Percentiles rank a stretch among this genome's conserved stretches.
phyloP scores from a whole-genome alignment of 75 land plant genomes.

The Ceratopteris richardii region DNA sequence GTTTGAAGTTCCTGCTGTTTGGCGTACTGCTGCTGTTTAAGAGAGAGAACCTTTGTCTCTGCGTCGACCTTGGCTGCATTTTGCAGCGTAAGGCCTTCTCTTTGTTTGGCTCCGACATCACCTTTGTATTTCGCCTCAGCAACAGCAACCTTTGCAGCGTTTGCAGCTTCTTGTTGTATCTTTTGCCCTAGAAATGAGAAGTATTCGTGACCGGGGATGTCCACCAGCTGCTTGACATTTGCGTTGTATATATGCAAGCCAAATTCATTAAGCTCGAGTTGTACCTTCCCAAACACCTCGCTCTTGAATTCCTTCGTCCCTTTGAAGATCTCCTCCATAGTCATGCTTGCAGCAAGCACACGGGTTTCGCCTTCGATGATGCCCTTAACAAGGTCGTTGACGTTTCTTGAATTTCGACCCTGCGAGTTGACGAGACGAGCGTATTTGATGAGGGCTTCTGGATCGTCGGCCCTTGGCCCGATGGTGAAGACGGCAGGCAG shows the following conservation, averaged over 20 bases:
- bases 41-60: conserved; percentile 15
- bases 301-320: conserved; percentile 25
- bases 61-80: conserved; percentile 19
- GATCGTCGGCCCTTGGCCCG: conserved; percentile 7
- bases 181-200: conserved; percentile 32
- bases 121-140: conserved; percentile 24
- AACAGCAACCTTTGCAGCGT: conserved; percentile 16
- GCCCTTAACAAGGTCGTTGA: conserved; percentile 21
- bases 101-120: conserved; percentile 12
- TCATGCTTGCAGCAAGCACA: conserved; percentile 29
- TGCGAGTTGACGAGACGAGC: conserved; percentile 16
- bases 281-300: conserved; percentile 24
- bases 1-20: conserved; percentile 34
- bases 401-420: conserved; percentile 8
- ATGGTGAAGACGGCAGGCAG: conserved; percentile 27
- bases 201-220: conserved; percentile 23
- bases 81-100: conserved; percentile 13
- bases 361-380: conserved; percentile 26
- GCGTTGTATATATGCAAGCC: conserved; percentile 26
- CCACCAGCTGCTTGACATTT: conserved; percentile 27
- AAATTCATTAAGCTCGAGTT: conserved; percentile 23
- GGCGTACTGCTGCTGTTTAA: conserved; percentile 1
- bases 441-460: conserved; percentile 8
- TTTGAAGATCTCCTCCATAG: conserved; percentile 26
- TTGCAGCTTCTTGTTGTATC: conserved; percentile 20